phyloP scores from a whole-genome alignment of 2,329 filamentous ascomycete species.

The Alternaria gaisen region DNA sequence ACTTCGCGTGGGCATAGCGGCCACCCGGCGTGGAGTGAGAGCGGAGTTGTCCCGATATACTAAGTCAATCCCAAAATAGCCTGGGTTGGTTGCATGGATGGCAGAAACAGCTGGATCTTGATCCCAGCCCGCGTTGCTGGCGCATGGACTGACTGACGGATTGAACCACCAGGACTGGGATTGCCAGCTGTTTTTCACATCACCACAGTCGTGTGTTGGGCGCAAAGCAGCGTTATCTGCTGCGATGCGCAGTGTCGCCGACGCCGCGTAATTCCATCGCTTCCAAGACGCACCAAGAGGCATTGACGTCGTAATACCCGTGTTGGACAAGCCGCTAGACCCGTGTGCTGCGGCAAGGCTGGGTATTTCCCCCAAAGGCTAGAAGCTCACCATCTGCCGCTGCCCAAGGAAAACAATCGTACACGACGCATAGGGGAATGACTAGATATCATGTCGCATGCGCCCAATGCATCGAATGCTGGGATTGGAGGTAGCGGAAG shows the following conservation, averaged over 20 bases:
- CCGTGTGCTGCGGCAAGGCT: constrained; percentile 2
- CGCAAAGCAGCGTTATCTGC: neutral
- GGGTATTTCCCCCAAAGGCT: neutral
- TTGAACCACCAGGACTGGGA: neutral
- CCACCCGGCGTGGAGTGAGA: too few species aligned
- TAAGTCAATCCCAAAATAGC: constrained; percentile 22
- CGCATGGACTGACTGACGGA: too few species aligned
- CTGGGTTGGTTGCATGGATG: neutral
- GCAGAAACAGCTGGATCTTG: too few species aligned
- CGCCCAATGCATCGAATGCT: constrained; percentile 18
- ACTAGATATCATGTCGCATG: constrained; percentile 36
- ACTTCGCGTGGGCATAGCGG: too few species aligned
- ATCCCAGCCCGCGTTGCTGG: too few species aligned
- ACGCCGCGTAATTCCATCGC: constrained; percentile 25
- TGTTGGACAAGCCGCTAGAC: constrained; percentile 30
- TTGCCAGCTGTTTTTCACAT: neutral
- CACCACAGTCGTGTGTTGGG: neutral
- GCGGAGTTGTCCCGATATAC: neutral
- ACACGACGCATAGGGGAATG: constrained; percentile 29
- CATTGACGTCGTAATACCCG: constrained; percentile 8
- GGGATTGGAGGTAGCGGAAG: constrained; percentile 5
- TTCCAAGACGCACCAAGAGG: constrained; percentile 11
- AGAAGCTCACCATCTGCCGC: neutral
- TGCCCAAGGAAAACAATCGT: neutral
- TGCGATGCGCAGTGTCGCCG: neutral